Evolutionary conservation across 345 rosid genomes (phyloP), one percentile per base, ranked within the genome.

Genomic region (Conringia planisiliqua): DNA sequence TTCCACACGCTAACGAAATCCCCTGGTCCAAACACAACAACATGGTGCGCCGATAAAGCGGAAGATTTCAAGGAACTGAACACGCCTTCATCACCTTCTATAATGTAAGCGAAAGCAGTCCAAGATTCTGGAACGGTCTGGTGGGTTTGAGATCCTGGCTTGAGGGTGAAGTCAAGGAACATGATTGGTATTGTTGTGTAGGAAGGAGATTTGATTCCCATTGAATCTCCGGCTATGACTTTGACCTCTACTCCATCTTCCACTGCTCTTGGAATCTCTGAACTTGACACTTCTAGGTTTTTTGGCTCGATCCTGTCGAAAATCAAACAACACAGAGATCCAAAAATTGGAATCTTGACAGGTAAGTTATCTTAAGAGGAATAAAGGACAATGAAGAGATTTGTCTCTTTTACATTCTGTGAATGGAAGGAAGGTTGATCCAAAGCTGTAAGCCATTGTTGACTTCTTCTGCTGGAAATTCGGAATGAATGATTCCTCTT

Each of bases 401-500:
- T 3, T 42, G 11, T 58, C 10, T 47, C 33, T 71, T 9, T 73
- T 81, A 95, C 99, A 95, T 92, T 92, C 87, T 95, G 72, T 92
- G 85, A 32, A 32, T 46, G 10, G 99, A 86, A 43, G 99, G 84
- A 2, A 95, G 90, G 73, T 95, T 95, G 76, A 95, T 88, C 99
- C 99, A 95, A 66, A 95, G 97, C 81, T 95, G 99, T 32, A 95
- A 82, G 8, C 99, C 99, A 77, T 69, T 90, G 59, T 89, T 82
- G 42, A 73, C 78, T 54, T 92, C 97, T 52, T 84, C 86, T 39
- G 89, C 97, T 1, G 99, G 97, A 87, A 87, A 85, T 80, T 95
- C 97, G n/a, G 96, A 92, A 82, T 92, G 97, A 73, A 95, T 82
- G 51, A 92, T 92, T 10, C 99, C 99, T 88, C 89, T 90, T 17